phyloP scores from a whole-genome alignment of 2,329 filamentous ascomycete genomes.

The Thielaviopsis musarum region DNA sequence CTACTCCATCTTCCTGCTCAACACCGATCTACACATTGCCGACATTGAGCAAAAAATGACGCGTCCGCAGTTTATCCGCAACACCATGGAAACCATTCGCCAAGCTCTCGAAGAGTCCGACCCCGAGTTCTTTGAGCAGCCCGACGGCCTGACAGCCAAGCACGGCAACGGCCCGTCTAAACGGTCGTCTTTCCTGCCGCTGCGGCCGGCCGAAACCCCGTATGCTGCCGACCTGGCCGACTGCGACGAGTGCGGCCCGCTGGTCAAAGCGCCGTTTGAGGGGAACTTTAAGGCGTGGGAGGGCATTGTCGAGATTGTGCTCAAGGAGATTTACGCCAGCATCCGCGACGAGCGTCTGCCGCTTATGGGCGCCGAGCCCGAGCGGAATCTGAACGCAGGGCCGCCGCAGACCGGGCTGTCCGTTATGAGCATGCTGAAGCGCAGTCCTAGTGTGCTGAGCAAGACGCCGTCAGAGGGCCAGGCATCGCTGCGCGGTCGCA shows the following conservation, averaged over 20 bases:
- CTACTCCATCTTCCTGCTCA: slow-evolving; percentile 87
- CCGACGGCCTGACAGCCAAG: slow-evolving; percentile 12
- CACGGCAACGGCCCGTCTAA: slow-evolving; percentile 19
- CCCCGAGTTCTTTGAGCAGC: slow-evolving; percentile 42
- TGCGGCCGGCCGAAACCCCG: slow-evolving; percentile 25
- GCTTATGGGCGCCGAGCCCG: slow-evolving; percentile 53
- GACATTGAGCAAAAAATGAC: slow-evolving; percentile 98
- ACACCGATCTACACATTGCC: slow-evolving; percentile 87
- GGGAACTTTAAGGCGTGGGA: slow-evolving; percentile 73
- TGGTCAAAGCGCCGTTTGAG: slow-evolving; percentile 62
- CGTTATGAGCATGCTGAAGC: slow-evolving; percentile 61
- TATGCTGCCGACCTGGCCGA: slow-evolving; percentile 3
- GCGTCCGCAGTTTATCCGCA: slow-evolving; percentile 82
- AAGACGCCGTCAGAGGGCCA: slow-evolving; percentile 77
- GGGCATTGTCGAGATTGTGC: slow-evolving; percentile 69
- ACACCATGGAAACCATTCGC: slow-evolving; percentile 79
- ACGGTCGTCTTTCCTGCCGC: slow-evolving; percentile 34
- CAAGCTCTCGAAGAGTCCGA: slow-evolving; percentile 59
- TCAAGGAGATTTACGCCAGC: slow-evolving; percentile 82
- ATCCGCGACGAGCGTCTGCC: slow-evolving; percentile 80
- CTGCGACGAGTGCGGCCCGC: slow-evolving; percentile 47
- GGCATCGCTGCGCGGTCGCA: slow-evolving; percentile 52
- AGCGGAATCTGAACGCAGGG: slow-evolving; percentile 19
- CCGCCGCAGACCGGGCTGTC: slow-evolving; percentile 40
- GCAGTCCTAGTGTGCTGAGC: slow-evolving; percentile 79